Conservation (phyloP, 345 rosid genomes). For the Aethionema arabicum region DNA sequence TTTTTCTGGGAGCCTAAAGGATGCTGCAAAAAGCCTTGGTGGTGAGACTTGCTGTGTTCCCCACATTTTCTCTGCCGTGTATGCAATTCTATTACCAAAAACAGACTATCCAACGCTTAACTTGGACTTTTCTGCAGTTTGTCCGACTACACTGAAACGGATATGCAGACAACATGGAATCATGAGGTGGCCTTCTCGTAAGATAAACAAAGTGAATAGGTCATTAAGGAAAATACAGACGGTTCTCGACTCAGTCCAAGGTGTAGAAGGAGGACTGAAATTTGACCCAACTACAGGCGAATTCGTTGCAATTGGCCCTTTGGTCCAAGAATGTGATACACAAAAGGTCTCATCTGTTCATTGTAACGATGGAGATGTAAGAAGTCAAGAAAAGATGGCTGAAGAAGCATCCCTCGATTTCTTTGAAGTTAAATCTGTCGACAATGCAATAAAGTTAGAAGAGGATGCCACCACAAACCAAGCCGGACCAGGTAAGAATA, state of each 20-base stretch:
- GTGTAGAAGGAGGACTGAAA: constrained; percentile 79
- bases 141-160: constrained; percentile 96
- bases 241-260: constrained; percentile 87
- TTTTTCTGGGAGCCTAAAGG: constrained; percentile 90
- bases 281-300: constrained; percentile 69
- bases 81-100: not conserved
- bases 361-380: constrained; percentile 34
- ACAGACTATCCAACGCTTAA: constrained; percentile 19
- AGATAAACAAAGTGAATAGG: constrained; percentile 91
- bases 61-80: not conserved
- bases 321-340: constrained; percentile 45
- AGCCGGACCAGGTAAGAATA: constrained; percentile 17
- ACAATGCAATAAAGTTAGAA: constrained; percentile 55
- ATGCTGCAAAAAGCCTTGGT: constrained; percentile 95
- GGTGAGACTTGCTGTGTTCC: constrained; percentile 49
- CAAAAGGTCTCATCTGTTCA: constrained; percentile 35
- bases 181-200: constrained; percentile 95
- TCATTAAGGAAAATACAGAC: constrained; percentile 82
- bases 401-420: constrained; percentile 26
- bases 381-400: constrained; percentile 20
- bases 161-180: constrained; percentile 97
- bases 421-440: constrained; percentile 35
- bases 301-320: constrained; percentile 57
- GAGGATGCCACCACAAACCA: constrained; percentile 43
- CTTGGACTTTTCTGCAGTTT: constrained; percentile 52